phyloP scores from a whole-genome alignment of 1,284 basidiomycete genomes.

The Anthracocystis panici-leucophaei region DNA sequence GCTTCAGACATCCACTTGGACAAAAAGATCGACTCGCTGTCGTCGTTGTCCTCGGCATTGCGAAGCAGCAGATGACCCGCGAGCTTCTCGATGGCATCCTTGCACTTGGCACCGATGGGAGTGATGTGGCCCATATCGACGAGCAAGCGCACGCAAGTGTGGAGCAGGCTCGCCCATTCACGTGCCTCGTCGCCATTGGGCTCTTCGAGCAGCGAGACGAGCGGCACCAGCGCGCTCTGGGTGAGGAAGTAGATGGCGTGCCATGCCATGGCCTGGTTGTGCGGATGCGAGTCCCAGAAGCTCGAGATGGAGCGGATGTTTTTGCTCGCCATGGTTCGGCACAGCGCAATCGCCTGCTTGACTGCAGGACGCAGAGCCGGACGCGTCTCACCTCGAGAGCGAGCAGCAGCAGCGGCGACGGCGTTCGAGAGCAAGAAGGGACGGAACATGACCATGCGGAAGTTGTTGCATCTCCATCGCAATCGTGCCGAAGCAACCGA shows the following conservation, averaged over 20 bases:
- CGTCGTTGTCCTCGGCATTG: slow-evolving; percentile 16
- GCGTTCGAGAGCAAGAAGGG: slow-evolving; percentile 52
- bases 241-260: slow-evolving; percentile 54
- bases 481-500: slow-evolving; percentile 43
- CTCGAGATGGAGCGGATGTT: slow-evolving; percentile 51
- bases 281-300: slow-evolving; percentile 51
- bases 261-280: slow-evolving; percentile 56
- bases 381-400: slow-evolving; percentile 32
- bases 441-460: slow-evolving; percentile 56
- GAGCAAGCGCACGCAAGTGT: slow-evolving; percentile 43
- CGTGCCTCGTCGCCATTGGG: slow-evolving; percentile 35
- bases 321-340: slow-evolving; percentile 46
- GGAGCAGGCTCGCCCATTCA: slow-evolving; percentile 40
- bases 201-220: slow-evolving; percentile 50
- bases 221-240: slow-evolving; percentile 50
- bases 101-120: slow-evolving; percentile 50
- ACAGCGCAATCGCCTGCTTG: slow-evolving; percentile 51
- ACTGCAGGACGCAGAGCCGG: slow-evolving; percentile 45
- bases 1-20: slow-evolving; percentile 40
- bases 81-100: slow-evolving; percentile 47
- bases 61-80: slow-evolving; percentile 34
- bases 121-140: slow-evolving; percentile 50
- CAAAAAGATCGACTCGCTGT: slow-evolving; percentile 30
- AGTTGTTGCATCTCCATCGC: slow-evolving; percentile 54
- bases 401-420: slow-evolving; percentile 42